Evolutionary conservation across 257 asterid species (phyloP), one percentile per base, ranked within the genome.

Genomic region (Eucommia ulmoides): DNA sequence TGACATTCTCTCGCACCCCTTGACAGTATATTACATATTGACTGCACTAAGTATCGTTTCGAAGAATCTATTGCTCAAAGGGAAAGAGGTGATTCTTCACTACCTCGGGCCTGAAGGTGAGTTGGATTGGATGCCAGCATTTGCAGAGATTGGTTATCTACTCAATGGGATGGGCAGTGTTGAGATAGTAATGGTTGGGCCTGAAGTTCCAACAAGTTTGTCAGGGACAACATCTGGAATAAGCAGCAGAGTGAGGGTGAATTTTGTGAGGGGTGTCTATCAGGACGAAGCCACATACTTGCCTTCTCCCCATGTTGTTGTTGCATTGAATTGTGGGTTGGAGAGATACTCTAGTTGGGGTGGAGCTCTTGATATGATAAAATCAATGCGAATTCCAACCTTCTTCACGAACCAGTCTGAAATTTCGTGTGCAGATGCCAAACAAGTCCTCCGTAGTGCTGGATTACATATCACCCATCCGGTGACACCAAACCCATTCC

Each of bases 401-500:
- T 68, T 53, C 29, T 63, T 68, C 62, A 58, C 66, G 20, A 58
- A 63, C 11, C 54, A 63, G 35, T 58, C 66, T 20, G 67, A 63
- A 52, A 24, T 68, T 59, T 68, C 64, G 17, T 50, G 70, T 53
- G 50, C 55, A 20, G 54, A 51, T 53, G 54, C 62, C 35, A 63
- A 68, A 45, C 70, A 45, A 41, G 53, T 49, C 11, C 60, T 68
- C 54, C 60, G 55, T 14, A 19, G 22, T 22, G 53, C 54, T 33
- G 63, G 70, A 22, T 50, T 68, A 46, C 58, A 24, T 33, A 59
- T 68, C 20, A 63, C 63, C 53, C 54, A 59, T 55, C 74, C 70
- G 1, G 59, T 59, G 29, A 68, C 70, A 15, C 66, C 74, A n/a
- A 68, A 67, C 53, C 73, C 73, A 47, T 67, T 67, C 61, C 65